Evolutionary conservation across 441 rosid species (phyloP), one percentile per base, ranked within the genome.

Genomic region (Aleurites moluccanus): DNA sequence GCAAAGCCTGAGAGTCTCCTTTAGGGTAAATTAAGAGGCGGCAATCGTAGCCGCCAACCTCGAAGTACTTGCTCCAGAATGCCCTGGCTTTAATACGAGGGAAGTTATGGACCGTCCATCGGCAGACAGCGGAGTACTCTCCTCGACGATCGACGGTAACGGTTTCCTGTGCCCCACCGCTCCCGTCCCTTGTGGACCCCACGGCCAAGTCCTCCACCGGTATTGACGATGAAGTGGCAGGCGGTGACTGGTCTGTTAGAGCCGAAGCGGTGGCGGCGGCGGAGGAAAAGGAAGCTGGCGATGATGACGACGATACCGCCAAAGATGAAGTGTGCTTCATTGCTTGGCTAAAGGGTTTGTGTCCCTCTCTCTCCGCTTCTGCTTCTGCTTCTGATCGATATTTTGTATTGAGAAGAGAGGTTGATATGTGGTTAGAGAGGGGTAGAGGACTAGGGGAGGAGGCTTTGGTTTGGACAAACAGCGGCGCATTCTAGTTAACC

Each of bases 41-140:
- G 69, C 99, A 96, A 91, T 94, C 98, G 77, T 90, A 96, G 25
- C 98, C 99, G 25, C 99, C 99, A 10, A 96, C 98, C 90, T 94
- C 99, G 76, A 96, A 92, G 86, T 96, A 96, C 89, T 88, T 91
- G 77, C 99, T 92, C 98, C 97, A 94, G 2, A 92, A 82, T 74
- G 97, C 96, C 88, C 92, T 86, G 53, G 98, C 98, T 81, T 92
- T 96, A 42, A 90, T 85, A 80, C 91, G 88, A 1, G 97, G 86
- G 56, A 96, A 92, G 82, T 84, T 83, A 49, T 89, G 86, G 3
- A 96, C 97, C 77, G 97, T 94, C 98, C 99, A 96, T 77, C 89
- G 76, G 80, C 99, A 96, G 27, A 88, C 69, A n/a, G 98, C 97
- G 3, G 94, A 84, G 84, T 87, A 85, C 61, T 91, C 99, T 0